These are phyloP conservation scores for Yarrowia sp. DNA, from an alignment of 805 yeast genomes.

Conservation along the genomic window DNA sequence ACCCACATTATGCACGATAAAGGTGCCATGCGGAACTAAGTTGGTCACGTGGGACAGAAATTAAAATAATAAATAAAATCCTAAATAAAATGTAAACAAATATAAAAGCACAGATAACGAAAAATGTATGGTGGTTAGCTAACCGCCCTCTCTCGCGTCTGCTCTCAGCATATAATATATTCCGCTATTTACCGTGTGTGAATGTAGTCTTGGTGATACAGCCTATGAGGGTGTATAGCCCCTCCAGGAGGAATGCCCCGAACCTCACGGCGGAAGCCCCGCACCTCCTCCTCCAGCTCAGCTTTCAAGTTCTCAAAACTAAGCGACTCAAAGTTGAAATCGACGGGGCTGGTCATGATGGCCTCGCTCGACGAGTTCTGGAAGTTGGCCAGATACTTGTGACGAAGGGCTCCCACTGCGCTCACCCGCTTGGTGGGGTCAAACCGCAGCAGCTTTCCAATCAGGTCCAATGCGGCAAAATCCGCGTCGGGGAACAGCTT, in stretches of 20 bases:
- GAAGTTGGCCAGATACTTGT: conserved; percentile 61
- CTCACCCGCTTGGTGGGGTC: conserved; percentile 61
- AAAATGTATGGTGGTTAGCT: too few species aligned
- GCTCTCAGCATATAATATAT: conserved; percentile 8
- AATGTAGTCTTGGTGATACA: conserved; percentile 33
- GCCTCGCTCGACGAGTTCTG: conserved; percentile 62
- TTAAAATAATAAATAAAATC: too few species aligned
- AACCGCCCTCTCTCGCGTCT: too few species aligned
- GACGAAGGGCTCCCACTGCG: conserved; percentile 64
- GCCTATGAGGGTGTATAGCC: conserved; percentile 8
- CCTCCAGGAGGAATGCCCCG: conserved; percentile 39
- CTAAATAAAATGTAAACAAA: neutral
- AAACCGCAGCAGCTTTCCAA: conserved; percentile 69
- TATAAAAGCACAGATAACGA: neutral
- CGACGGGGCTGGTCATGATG: conserved; percentile 58
- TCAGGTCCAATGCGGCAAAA: conserved; percentile 56
- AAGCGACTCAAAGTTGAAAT: conserved; percentile 69
- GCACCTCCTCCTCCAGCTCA: conserved; percentile 41
- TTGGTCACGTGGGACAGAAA: conserved; percentile 12
- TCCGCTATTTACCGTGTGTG: conserved; percentile 29
- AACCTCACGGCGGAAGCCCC: conserved; percentile 41
- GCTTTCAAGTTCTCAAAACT: conserved; percentile 26
- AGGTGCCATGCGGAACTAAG: conserved; percentile 31
- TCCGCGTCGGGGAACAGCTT: conserved; percentile 69
- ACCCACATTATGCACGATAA: conserved; percentile 36